A percentile compares a stretch with the other conserved stretches of the same genome.
Evolutionary conservation across 108 stramenopile species (phyloP).

Genomic region (Parietichytrium sp.): DNA sequence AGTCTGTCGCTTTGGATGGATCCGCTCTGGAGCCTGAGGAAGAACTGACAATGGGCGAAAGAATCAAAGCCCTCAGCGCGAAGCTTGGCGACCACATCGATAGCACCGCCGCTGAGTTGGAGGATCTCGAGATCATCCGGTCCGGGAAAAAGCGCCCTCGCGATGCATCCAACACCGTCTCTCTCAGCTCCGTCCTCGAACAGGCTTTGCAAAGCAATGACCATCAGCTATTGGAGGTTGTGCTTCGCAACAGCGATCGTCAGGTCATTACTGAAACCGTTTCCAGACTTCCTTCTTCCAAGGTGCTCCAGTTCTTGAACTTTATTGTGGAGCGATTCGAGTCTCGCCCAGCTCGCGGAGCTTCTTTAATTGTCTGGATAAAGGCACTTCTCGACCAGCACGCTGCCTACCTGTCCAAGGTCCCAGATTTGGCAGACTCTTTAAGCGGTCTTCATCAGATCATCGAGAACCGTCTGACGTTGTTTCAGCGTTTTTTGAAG

Average conservation of each 20-base stretch:
- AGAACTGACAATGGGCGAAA: conserved; percentile 2
- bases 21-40: neutral
- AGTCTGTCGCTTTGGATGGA: neutral
- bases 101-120: neutral
- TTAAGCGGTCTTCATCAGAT: neutral
- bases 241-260: neutral
- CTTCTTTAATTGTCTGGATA: neutral
- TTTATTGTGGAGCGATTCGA: neutral
- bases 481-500: conserved; percentile 26
- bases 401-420: neutral
- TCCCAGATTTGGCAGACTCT: neutral
- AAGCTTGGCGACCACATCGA: neutral
- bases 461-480: conserved; percentile 16
- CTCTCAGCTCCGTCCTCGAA: conserved; percentile 1
- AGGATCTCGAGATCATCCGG: neutral
- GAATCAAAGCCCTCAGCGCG: neutral
- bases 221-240: conserved; percentile 24
- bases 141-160: conserved; percentile 7
- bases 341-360: conserved; percentile 31
- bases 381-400: conserved; percentile 10
- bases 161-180: neutral
- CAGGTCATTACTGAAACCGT: conserved; percentile 23
- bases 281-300: neutral
- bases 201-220: conserved; percentile 33
- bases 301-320: neutral